Percentiles rank a stretch among this genome's conserved stretches.
phyloP scores from a whole-genome alignment of 2,329 filamentous ascomycete genomes.

The Fusarium lyarnte region DNA sequence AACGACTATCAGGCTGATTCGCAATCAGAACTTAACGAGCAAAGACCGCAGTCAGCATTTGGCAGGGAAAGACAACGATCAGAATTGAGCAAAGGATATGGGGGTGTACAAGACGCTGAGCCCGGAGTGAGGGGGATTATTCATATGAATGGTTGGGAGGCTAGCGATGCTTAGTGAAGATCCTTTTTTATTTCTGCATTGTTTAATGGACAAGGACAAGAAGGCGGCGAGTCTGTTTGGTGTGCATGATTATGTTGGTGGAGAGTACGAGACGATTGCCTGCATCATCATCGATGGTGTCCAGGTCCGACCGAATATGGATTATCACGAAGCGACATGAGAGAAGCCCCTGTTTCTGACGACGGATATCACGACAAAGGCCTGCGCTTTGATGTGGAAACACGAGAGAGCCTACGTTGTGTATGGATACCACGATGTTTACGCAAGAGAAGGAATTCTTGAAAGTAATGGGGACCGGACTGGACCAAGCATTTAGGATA shows the following conservation, averaged over 20 bases:
- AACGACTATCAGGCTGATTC: not conserved
- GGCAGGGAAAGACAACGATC: not conserved
- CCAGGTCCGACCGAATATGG: not conserved
- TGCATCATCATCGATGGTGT: not conserved
- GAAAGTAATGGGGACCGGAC: not conserved
- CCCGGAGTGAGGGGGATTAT: conserved; percentile 20
- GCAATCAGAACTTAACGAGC: not conserved
- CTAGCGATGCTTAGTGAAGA: conserved; percentile 38
- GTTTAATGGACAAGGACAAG: conserved; percentile 20
- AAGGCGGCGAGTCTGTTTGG: conserved; percentile 33
- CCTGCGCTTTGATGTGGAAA: not conserved
- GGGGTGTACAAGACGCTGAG: not conserved
- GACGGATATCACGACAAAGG: not conserved
- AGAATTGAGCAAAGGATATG: not conserved
- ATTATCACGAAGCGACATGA: conserved; percentile 18
- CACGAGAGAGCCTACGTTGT: not conserved
- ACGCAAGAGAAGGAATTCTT: conserved; percentile 11
- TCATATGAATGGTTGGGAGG: conserved; percentile 30
- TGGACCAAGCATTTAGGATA: conserved; percentile 11
- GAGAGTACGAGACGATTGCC: not conserved
- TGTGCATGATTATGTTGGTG: conserved; percentile 17
- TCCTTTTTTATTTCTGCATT: conserved; percentile 35
- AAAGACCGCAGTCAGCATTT: not conserved
- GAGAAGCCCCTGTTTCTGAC: not conserved
- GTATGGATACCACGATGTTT: conserved; percentile 1